Base-by-base conservation (phyloP, 257 asterid species). In the Striga asiatica region DNA sequence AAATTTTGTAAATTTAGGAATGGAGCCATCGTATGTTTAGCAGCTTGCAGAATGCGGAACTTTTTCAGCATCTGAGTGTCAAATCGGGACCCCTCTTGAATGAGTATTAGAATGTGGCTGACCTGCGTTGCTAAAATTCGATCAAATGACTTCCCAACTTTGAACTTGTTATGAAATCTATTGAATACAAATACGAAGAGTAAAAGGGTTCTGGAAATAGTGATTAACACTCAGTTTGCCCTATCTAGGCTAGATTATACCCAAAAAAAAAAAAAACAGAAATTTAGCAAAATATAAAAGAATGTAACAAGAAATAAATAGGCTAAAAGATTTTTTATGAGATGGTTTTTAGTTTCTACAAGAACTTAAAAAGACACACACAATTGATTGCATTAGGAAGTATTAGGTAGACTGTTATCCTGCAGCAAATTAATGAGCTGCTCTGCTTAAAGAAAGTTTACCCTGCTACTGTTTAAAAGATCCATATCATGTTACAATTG, bases 31-130 rank as follows among this genome's bases (percentile, higher is more conserved):
- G 88, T 68, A 46, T 81, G 80, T 69, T 92, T 88, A 54, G 99
- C 96, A 62, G 94, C 82, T 79, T 82, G 97, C 78, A 92, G 67
- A 43, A 75, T 65, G 41, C 94, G 81, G 50, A 92, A 83, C 74
- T 71, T 82, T 68, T 81, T 81, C 45, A 84, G 66, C 64, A 81
- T 45, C 58, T 71, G 88, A 32, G 85, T 79, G 61, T 92, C 94
- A 50, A 92, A 88, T 47, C 68, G 86, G 55, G 97, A 81, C 43
- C 95, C 99, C 71, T 88, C 99, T 71, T 87, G 93, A 62, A 88
- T 61, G 56, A 82, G 75, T 54, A 92, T 46, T 53, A 92, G 42
- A 21, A 87, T 62, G 72, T 92, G 99, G 75, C 97, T 88, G 67
- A 88, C 97, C 99, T 92, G 97, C 85, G 81, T 56, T 62, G 76